phyloP scores from a whole-genome alignment of 192 early-diverging fungal species.

The Entophlyctis luteolus region DNA sequence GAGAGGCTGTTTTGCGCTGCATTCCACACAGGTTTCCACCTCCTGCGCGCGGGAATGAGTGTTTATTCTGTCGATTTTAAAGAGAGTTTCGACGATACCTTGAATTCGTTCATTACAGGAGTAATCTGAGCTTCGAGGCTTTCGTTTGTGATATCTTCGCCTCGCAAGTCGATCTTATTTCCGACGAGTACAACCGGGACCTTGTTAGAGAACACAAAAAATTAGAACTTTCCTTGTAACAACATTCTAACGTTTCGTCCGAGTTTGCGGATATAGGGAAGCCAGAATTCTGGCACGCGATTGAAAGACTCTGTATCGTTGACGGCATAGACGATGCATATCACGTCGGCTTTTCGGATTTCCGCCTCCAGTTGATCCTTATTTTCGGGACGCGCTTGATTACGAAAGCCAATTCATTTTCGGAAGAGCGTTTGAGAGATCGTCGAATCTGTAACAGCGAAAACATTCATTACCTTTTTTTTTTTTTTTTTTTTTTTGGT shows the following conservation, averaged over 20 bases:
- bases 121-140: conserved; percentile 89
- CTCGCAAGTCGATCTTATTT: conserved; percentile 86
- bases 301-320: conserved; percentile 80
- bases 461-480: too few species aligned
- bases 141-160: conserved; percentile 77
- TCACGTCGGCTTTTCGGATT: conserved; percentile 95
- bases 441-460: too few species aligned
- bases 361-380: conserved; percentile 85
- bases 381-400: conserved; percentile 78
- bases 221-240: background rate
- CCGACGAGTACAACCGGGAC: conserved; percentile 91
- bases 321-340: conserved; percentile 95
- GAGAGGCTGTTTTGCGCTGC: conserved; percentile 89
- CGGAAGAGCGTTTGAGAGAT: too few species aligned
- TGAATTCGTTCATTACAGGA: conserved; percentile 99
- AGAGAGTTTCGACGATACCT: too few species aligned
- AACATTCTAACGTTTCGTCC: conserved; percentile 77
- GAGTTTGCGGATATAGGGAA: conserved; percentile 85
- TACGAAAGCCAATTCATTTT: too few species aligned
- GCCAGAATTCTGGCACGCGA: conserved; percentile 83
- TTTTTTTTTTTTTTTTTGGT: background rate
- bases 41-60: conserved; percentile 60
- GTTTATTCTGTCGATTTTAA: too few species aligned
- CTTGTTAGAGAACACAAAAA: conserved; percentile 34
- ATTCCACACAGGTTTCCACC: conserved; percentile 98